phyloP scores from a whole-genome alignment of 73 alveolate genomes.

The Effrenium voratum region DNA sequence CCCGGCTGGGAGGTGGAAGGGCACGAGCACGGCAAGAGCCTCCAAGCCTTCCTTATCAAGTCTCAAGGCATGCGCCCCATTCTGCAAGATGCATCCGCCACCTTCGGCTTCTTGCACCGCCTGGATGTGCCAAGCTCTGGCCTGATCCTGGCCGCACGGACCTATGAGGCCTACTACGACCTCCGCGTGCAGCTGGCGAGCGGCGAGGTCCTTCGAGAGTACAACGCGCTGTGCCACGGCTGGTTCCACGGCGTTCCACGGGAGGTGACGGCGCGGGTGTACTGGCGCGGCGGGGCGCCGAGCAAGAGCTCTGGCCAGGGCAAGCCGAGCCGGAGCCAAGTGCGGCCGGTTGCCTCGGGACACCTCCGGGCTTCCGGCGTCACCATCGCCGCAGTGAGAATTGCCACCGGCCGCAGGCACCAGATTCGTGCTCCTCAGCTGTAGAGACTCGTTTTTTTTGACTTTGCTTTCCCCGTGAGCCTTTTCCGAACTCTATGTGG shows the following conservation, averaged over 20 bases:
- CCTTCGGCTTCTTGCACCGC: constrained; percentile 65
- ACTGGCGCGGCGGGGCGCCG: constrained; percentile 27
- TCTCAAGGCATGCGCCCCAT: not conserved
- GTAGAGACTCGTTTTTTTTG: too few relatives aligned
- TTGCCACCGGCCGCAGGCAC: constrained; percentile 65
- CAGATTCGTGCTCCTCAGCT: constrained; percentile 58
- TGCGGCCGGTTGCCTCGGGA: not conserved
- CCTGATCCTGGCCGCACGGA: constrained; percentile 14
- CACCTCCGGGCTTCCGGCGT: too few relatives aligned
- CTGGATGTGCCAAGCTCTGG: constrained; percentile 70
- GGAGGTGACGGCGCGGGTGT: not conserved
- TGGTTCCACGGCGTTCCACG: not conserved
- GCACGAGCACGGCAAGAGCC: not conserved
- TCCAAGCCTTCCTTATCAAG: not conserved
- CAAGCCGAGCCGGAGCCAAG: constrained; percentile 29
- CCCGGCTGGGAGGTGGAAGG: constrained; percentile 68
- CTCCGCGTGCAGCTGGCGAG: constrained; percentile 50
- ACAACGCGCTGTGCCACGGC: constrained; percentile 39
- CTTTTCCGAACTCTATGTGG: too few relatives aligned
- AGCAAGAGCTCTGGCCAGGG: constrained; percentile 17
- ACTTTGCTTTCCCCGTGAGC: too few relatives aligned
- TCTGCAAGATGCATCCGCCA: not conserved
- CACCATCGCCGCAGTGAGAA: not conserved
- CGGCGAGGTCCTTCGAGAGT: constrained; percentile 10
- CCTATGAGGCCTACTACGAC: constrained; percentile 19